Conservation (phyloP, 257 asterid genomes). For the Lycium ferocissimum region DNA sequence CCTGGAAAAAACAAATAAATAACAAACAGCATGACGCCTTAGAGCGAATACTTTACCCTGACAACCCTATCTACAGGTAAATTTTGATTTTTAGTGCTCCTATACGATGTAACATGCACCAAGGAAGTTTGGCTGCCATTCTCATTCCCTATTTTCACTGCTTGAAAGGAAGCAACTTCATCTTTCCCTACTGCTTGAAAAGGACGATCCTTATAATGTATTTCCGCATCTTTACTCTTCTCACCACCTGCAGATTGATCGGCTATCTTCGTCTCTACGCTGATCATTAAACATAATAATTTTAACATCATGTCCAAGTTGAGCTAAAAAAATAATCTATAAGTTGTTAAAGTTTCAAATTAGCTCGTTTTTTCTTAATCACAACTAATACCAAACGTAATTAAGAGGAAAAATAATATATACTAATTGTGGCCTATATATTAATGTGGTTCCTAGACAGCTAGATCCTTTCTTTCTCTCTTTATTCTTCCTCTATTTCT, state of each 20-base stretch:
- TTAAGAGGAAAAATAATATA: not conserved
- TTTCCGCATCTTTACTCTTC: constrained; percentile 47
- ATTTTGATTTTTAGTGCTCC: constrained; percentile 42
- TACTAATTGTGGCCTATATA: too few species aligned
- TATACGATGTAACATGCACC: constrained; percentile 45
- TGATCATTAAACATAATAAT: constrained; percentile 35
- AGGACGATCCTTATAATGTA: constrained; percentile 38
- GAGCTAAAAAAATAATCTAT: not conserved
- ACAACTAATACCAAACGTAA: not conserved
- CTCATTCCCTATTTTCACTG: constrained; percentile 45
- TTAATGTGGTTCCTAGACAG: too few species aligned
- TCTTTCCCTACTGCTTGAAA: constrained; percentile 38
- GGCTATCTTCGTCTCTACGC: constrained; percentile 52
- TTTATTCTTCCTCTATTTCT: too few species aligned
- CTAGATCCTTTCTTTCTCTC: too few species aligned
- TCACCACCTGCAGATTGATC: constrained; percentile 47
- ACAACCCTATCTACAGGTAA: constrained; percentile 46
- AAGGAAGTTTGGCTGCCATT: constrained; percentile 41
- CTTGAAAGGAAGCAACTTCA: constrained; percentile 56
- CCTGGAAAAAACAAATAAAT: constrained; percentile 9
- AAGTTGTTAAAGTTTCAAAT: not conserved
- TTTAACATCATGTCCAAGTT: not conserved
- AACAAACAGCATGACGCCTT: constrained; percentile 1
- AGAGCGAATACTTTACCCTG: constrained; percentile 47
- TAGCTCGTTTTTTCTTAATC: not conserved